Evolutionary conservation across 768 basidiomycete genomes (phyloP).

Genomic region (Leccinum longicurvipes): DNA sequence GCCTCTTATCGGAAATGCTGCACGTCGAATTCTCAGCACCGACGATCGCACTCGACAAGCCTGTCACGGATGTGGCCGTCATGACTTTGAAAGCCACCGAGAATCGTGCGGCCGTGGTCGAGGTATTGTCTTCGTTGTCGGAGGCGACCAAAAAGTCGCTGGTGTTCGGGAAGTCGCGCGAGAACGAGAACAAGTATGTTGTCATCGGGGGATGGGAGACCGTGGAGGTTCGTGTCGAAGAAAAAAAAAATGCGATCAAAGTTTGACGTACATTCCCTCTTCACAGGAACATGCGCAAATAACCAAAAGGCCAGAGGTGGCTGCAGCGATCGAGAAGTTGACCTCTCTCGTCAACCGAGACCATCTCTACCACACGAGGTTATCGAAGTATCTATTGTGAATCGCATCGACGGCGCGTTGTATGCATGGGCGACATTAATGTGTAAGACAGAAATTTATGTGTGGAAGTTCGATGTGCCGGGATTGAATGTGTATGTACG

Average conservation of each 20-base stretch:
- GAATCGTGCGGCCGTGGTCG: constrained; percentile 16
- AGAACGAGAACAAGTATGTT: constrained; percentile 21
- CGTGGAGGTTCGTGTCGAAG: constrained; percentile 21
- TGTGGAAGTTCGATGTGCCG: not conserved
- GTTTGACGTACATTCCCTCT: not conserved
- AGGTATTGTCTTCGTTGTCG: constrained; percentile 9
- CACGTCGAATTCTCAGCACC: constrained; percentile 21
- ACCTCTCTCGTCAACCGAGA: constrained; percentile 15
- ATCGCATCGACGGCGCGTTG: not conserved
- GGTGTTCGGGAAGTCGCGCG: constrained; percentile 19
- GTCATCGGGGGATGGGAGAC: constrained; percentile 20
- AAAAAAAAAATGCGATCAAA: not conserved
- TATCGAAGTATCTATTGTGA: constrained; percentile 5
- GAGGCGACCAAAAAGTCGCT: constrained; percentile 9
- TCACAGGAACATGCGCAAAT: constrained; percentile 17
- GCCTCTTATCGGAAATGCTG: constrained; percentile 10
- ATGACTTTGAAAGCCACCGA: constrained; percentile 21
- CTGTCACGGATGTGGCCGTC: constrained; percentile 23
- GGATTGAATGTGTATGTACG: not conserved
- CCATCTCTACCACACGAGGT: constrained; percentile 8
- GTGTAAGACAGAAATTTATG: no score
- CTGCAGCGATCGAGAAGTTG: constrained; percentile 4
- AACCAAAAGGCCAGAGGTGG: constrained; percentile 6
- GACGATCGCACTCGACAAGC: constrained; percentile 15
- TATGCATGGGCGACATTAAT: not conserved